Percentiles rank a stretch among this genome's conserved stretches.
phyloP scores from a whole-genome alignment of 176 grass and related monocot genomes.

The Olyra latifolia region DNA sequence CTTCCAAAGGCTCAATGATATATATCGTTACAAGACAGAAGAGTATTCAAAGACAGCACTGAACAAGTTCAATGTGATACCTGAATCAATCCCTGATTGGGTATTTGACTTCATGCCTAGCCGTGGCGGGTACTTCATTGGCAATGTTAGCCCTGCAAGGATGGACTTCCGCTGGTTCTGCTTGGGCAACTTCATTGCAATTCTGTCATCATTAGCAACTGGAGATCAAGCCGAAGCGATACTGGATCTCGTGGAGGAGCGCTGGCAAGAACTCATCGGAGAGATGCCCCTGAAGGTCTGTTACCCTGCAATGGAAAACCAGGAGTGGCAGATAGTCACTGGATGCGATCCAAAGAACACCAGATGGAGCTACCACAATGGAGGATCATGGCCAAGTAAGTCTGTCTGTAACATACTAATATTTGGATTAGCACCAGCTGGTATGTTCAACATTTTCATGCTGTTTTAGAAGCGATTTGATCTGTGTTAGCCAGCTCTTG shows the following conservation, averaged over 20 bases:
- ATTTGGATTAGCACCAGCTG: background rate
- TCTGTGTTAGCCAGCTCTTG: background rate
- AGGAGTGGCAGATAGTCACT: slow-evolving; percentile 72
- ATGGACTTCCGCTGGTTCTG: slow-evolving; percentile 94
- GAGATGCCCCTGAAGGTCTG: slow-evolving; percentile 80
- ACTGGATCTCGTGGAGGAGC: slow-evolving; percentile 72
- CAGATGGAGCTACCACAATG: slow-evolving; percentile 86
- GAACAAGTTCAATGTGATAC: slow-evolving; percentile 93
- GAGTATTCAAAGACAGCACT: slow-evolving; percentile 82
- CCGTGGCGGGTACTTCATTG: slow-evolving; percentile 76
- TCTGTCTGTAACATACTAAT: background rate
- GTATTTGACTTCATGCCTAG: slow-evolving; percentile 84
- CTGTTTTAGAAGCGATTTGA: background rate
- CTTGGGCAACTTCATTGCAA: slow-evolving; percentile 77
- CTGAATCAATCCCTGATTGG: slow-evolving; percentile 79
- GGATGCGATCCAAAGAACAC: slow-evolving; percentile 81
- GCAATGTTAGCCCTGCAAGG: slow-evolving; percentile 72
- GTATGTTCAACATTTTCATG: background rate
- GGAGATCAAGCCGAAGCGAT: slow-evolving; percentile 66
- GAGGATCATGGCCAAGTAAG: slow-evolving; percentile 81
- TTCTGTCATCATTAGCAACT: slow-evolving; percentile 65
- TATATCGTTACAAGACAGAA: slow-evolving; percentile 86
- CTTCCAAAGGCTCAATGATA: slow-evolving; percentile 67
- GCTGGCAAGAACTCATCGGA: slow-evolving; percentile 70
- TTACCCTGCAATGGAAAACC: slow-evolving; percentile 75